These are phyloP conservation scores for Phylloporus arenicola DNA, from an alignment of 768 basidiomycete genomes.

Conservation along the genomic window DNA sequence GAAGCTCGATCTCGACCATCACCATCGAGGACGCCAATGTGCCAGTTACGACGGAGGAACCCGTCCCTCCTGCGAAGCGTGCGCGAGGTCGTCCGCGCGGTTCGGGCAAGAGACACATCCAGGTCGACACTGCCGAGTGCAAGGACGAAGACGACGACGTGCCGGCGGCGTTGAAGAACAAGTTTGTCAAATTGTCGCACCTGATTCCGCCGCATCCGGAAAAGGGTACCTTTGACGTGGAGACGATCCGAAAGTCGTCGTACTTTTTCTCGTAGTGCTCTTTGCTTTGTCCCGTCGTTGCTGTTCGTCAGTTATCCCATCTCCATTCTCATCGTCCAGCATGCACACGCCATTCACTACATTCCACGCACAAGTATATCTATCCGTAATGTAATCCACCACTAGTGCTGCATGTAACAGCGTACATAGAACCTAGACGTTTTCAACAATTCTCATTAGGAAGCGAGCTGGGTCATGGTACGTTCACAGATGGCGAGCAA, in stretches of 20 bases:
- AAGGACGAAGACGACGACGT: conserved; percentile 15
- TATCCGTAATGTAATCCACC: conserved; percentile 17
- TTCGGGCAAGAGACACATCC: conserved; percentile 15
- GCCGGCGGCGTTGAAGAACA: conserved; percentile 34
- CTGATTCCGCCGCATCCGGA: conserved; percentile 76
- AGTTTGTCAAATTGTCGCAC: conserved; percentile 71
- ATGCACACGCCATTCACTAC: neutral
- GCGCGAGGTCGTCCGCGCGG: conserved; percentile 18
- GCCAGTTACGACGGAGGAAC: conserved; percentile 1
- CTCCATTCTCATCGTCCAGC: neutral
- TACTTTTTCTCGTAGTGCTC: conserved; percentile 87
- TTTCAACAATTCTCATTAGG: neutral
- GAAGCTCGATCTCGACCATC: conserved; percentile 28
- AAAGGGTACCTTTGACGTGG: conserved; percentile 84
- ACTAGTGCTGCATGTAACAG: conserved; percentile 9
- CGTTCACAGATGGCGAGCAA: conserved; percentile 27
- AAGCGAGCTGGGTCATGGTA: conserved; percentile 11
- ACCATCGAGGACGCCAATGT: conserved; percentile 1
- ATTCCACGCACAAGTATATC: conserved; percentile 3
- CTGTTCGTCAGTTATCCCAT: neutral
- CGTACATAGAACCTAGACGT: conserved; percentile 11
- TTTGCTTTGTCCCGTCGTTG: neutral
- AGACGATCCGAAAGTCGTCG: conserved; percentile 68
- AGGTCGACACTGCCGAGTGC: conserved; percentile 1
- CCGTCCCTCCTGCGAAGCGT: conserved; percentile 4